Percentiles rank a stretch among this genome's conserved stretches.
Evolutionary conservation across 2,329 filamentous ascomycete species (phyloP).

Genomic region (Penicillium oxalicum): DNA sequence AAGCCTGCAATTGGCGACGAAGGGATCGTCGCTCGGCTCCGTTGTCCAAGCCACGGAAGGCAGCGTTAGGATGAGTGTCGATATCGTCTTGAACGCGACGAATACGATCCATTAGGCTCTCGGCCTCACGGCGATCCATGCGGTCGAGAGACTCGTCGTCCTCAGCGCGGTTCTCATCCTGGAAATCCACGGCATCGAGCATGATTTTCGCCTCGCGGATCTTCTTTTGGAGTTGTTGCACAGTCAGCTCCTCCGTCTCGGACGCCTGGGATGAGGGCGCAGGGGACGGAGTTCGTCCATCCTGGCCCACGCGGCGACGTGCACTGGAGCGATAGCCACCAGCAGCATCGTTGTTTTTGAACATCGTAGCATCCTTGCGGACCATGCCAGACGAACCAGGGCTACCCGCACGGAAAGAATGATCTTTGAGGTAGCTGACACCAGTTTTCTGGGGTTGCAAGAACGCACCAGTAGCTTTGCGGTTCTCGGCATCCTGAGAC

Average conservation of each 20-base stretch:
- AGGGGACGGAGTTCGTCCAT: slow-evolving; percentile 69
- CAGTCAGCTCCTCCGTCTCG: slow-evolving; percentile 66
- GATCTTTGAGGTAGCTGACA: slow-evolving; percentile 95
- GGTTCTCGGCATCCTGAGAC: slow-evolving; percentile 78
- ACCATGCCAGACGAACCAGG: slow-evolving; percentile 52
- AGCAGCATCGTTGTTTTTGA: slow-evolving; percentile 91
- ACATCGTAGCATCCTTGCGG: slow-evolving; percentile 92
- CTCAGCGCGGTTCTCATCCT: slow-evolving; percentile 81
- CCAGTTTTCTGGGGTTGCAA: slow-evolving; percentile 92
- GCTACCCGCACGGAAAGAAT: slow-evolving; percentile 71
- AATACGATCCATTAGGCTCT: slow-evolving; percentile 89
- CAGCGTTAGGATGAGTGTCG: slow-evolving; percentile 77
- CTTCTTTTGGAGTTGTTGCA: slow-evolving; percentile 87
- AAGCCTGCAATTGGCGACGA: slow-evolving; percentile 79
- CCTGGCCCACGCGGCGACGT: slow-evolving; percentile 70
- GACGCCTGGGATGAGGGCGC: slow-evolving; percentile 62
- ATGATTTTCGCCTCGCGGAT: slow-evolving; percentile 91
- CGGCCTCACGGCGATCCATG: slow-evolving; percentile 82
- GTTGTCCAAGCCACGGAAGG: slow-evolving; percentile 65
- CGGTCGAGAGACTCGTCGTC: slow-evolving; percentile 90
- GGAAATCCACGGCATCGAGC: slow-evolving; percentile 92
- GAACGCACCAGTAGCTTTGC: slow-evolving; percentile 83
- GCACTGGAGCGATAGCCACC: slow-evolving; percentile 92
- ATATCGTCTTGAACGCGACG: slow-evolving; percentile 91
- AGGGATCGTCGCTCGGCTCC: slow-evolving; percentile 81